Evolutionary conservation across 306 rosid species (phyloP).

Genomic region (Neltuma alba): DNA sequence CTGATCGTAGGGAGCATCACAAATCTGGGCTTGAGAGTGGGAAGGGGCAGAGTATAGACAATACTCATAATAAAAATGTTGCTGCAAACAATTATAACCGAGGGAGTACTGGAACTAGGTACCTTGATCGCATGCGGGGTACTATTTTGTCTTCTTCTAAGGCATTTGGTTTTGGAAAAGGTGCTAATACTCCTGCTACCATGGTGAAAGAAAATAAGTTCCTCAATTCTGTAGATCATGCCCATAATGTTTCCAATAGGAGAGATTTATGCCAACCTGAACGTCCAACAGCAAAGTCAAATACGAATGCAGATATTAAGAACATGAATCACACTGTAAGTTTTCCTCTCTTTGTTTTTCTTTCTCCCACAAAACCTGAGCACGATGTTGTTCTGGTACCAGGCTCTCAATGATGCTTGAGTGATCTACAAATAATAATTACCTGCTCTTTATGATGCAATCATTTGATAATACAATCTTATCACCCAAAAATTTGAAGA

Average conservation of each 20-base stretch:
- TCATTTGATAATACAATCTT: background rate
- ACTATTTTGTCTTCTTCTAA: conserved; percentile 88
- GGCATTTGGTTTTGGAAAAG: conserved; percentile 91
- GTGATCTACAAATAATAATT: conserved; percentile 10
- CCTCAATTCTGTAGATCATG: conserved; percentile 67
- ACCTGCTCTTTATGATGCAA: background rate
- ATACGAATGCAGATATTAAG: conserved; percentile 68
- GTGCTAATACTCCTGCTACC: conserved; percentile 52
- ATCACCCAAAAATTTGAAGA: background rate
- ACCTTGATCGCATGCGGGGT: conserved; percentile 91
- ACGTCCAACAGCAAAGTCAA: conserved; percentile 60
- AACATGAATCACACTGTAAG: conserved; percentile 75
- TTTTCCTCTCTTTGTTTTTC: background rate
- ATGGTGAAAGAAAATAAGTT: conserved; percentile 67
- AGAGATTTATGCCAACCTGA: conserved; percentile 70
- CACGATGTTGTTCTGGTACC: background rate
- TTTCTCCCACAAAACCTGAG: background rate
- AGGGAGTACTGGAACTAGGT: conserved; percentile 82
- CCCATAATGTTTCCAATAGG: conserved; percentile 55
- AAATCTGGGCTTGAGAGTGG: conserved; percentile 62
- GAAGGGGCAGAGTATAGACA: conserved; percentile 61
- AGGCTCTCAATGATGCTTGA: conserved; percentile 14
- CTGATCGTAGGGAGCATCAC: conserved; percentile 65
- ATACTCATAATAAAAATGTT: conserved; percentile 57
- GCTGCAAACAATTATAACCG: conserved; percentile 53